These are phyloP conservation scores for Coemansia sp. DNA, from an alignment of 192 early-diverging fungal genomes.

Conservation along the genomic window DNA sequence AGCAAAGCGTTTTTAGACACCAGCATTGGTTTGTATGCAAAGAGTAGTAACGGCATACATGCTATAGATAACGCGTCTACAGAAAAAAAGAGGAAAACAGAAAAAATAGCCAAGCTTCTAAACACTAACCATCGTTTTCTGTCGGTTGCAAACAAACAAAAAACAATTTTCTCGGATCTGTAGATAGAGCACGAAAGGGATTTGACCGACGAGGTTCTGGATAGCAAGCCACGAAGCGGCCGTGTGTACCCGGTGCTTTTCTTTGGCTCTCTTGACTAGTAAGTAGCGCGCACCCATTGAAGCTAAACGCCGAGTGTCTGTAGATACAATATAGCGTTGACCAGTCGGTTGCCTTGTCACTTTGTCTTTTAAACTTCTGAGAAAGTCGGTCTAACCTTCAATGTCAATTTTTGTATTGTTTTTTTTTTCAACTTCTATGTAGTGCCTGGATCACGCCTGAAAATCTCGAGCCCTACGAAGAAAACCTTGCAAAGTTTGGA, in stretches of 20 bases:
- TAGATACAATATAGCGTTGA: neutral
- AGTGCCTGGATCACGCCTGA: constrained; percentile 56
- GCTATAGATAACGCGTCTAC: neutral
- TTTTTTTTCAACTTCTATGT: neutral
- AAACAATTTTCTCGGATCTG: constrained; percentile 9
- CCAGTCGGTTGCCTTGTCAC: no score
- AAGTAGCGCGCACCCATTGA: constrained; percentile 25
- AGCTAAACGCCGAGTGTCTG: neutral
- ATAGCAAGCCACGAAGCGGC: constrained; percentile 53
- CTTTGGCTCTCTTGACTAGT: constrained; percentile 59
- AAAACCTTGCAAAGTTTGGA: constrained; percentile 46
- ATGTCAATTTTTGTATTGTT: neutral
- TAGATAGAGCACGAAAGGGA: constrained; percentile 51
- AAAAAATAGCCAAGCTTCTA: neutral
- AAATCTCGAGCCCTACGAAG: constrained; percentile 52
- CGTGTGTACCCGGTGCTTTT: constrained; percentile 55
- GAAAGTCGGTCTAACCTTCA: neutral
- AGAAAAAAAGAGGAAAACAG: neutral
- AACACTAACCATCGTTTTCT: neutral
- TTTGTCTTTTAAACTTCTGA: no score
- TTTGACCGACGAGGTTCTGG: constrained; percentile 44
- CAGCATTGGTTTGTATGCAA: no score
- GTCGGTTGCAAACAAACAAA: neutral
- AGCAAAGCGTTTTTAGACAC: no score
- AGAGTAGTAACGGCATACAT: no score